A percentile compares a stretch with the other conserved stretches of the same genome.
Evolutionary conservation across 192 early-diverging fungal genomes (phyloP).

Genomic region (Pilaira anomala): DNA sequence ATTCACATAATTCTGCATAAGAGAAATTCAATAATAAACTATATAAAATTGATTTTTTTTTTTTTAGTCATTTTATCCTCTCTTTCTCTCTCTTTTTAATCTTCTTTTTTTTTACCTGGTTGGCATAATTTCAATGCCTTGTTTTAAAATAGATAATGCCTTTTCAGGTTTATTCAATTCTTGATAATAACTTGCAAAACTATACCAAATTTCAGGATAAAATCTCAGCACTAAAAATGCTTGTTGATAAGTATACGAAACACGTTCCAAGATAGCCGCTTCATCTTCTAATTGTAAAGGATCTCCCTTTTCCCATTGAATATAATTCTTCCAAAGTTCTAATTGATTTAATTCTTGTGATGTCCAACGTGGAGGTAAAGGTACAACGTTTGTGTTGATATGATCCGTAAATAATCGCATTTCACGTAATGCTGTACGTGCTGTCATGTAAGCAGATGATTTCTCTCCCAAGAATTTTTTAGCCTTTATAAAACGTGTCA

Average conservation of each 20-base stretch:
- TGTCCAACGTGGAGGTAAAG: slow-evolving; percentile 79
- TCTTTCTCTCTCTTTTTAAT: not conserved
- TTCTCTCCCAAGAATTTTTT: slow-evolving; percentile 86
- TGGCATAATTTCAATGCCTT: slow-evolving; percentile 68
- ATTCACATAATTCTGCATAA: slow-evolving; percentile 69
- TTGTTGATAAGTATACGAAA: slow-evolving; percentile 84
- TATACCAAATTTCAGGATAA: slow-evolving; percentile 90
- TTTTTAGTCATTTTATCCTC: not conserved
- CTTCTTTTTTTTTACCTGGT: slow-evolving; percentile 61
- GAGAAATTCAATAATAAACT: slow-evolving; percentile 72
- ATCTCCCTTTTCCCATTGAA: slow-evolving; percentile 89
- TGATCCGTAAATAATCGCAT: slow-evolving; percentile 73
- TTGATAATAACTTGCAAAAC: slow-evolving; percentile 57
- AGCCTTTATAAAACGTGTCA: slow-evolving; percentile 47
- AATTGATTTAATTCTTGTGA: slow-evolving; percentile 65
- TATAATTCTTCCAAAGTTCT: slow-evolving; percentile 80
- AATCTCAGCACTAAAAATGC: slow-evolving; percentile 79
- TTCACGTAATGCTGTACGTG: slow-evolving; percentile 81
- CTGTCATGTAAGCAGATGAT: slow-evolving; percentile 91
- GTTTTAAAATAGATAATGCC: slow-evolving; percentile 59
- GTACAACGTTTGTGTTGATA: slow-evolving; percentile 67
- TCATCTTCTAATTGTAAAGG: slow-evolving; percentile 77
- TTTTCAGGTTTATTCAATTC: slow-evolving; percentile 59
- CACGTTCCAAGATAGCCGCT: slow-evolving; percentile 55
- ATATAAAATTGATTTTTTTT: not conserved